Evolutionary conservation across 1,284 basidiomycete species (phyloP).

Genomic region (Phenoliferia sp.): DNA sequence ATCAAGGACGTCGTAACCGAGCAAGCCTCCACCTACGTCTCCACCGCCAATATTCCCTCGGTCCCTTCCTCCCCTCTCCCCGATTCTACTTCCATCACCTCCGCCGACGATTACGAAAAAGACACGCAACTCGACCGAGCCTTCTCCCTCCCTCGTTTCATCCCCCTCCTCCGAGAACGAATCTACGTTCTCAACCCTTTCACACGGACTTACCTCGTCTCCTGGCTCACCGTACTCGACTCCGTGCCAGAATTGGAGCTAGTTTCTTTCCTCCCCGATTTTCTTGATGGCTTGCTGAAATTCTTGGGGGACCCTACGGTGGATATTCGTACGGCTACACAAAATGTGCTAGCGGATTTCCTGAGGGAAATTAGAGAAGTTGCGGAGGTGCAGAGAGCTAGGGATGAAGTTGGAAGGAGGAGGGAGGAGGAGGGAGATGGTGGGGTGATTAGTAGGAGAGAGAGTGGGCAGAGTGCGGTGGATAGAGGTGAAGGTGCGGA

Average conservation of each 20-base stretch:
- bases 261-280: slow-evolving; percentile 88
- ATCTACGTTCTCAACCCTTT: slow-evolving; percentile 95
- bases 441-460: neutral
- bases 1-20: slow-evolving; percentile 98
- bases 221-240: slow-evolving; percentile 94
- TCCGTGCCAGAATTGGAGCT: slow-evolving; percentile 95
- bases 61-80: neutral
- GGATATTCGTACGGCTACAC: slow-evolving; percentile 88
- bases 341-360: slow-evolving; percentile 87
- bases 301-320: slow-evolving; percentile 93
- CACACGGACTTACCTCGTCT: slow-evolving; percentile 90
- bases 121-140: slow-evolving; percentile 48
- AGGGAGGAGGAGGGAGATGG: slow-evolving; percentile 19
- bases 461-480: slow-evolving; percentile 4
- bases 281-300: slow-evolving; percentile 86
- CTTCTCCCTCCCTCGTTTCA: slow-evolving; percentile 90
- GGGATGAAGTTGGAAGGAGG: slow-evolving; percentile 41
- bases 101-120: neutral
- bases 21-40: slow-evolving; percentile 90
- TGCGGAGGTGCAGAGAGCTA: slow-evolving; percentile 48
- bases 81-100: neutral
- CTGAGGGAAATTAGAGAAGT: slow-evolving; percentile 86
- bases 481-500: slow-evolving; percentile 11
- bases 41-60: slow-evolving; percentile 40
- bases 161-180: slow-evolving; percentile 85